These are phyloP conservation scores for Coffea humblotiana DNA, from an alignment of 305 asterid genomes.

Conservation along the genomic window DNA sequence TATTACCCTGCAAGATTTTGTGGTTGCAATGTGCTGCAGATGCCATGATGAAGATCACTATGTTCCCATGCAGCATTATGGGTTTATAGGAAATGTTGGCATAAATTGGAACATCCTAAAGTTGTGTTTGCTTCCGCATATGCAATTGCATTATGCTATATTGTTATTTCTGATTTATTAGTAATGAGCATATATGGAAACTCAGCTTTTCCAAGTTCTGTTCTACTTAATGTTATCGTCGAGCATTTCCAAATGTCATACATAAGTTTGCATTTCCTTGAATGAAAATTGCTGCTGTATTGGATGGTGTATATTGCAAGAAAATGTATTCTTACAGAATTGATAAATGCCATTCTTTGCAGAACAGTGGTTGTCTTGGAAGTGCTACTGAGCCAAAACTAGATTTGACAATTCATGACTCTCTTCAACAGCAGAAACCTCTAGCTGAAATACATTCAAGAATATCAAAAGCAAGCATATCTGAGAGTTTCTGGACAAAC, in stretches of 20 bases:
- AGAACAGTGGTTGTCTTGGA: slow-evolving; percentile 72
- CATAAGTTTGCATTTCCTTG: neutral
- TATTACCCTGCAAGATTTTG: neutral
- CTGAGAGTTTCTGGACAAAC: slow-evolving; percentile 53
- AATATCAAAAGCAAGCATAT: slow-evolving; percentile 31
- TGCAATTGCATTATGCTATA: neutral
- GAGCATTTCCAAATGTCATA: neutral
- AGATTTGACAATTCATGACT: slow-evolving; percentile 33
- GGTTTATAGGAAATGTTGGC: no score
- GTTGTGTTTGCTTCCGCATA: neutral
- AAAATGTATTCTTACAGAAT: slow-evolving; percentile 31
- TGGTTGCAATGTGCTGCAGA: neutral
- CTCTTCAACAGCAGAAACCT: slow-evolving; percentile 36
- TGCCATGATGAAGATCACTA: neutral
- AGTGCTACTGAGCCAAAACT: slow-evolving; percentile 47
- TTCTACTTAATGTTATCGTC: neutral
- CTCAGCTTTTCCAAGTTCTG: neutral
- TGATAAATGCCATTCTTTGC: slow-evolving; percentile 44
- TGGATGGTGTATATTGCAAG: neutral
- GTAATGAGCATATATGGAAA: neutral
- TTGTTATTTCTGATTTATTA: no score
- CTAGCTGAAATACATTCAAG: slow-evolving; percentile 25
- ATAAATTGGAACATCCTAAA: neutral
- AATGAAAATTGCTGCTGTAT: neutral
- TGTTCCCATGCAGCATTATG: neutral